A percentile compares a stretch with the other conserved stretches of the same genome.
Evolutionary conservation across 345 rosid species (phyloP).

Genomic region (Aquilaria yunnanensis): DNA sequence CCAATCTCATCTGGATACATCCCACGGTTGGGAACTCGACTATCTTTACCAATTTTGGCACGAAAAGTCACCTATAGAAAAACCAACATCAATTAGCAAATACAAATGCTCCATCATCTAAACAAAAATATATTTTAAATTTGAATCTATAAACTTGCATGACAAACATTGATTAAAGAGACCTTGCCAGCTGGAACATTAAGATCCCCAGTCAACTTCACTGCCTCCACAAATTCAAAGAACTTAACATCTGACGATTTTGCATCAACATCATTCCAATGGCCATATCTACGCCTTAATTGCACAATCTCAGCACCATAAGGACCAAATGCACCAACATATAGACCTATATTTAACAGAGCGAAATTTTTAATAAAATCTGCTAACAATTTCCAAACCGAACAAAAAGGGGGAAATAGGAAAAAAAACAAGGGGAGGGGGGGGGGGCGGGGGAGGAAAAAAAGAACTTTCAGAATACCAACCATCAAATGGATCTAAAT

Average conservation of each 20-base stretch:
- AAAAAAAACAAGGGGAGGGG: constrained; percentile 6
- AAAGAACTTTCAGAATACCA: constrained; percentile 14
- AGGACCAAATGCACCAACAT: constrained; percentile 95
- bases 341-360: constrained; percentile 53
- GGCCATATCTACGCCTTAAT: constrained; percentile 82
- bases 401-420: neutral
- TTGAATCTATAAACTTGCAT: neutral
- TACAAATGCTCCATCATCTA: neutral
- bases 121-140: constrained; percentile 5
- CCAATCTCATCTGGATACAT: constrained; percentile 82
- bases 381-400: neutral
- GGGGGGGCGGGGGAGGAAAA: constrained; percentile 1
- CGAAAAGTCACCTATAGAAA: constrained; percentile 84
- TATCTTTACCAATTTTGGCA: constrained; percentile 81
- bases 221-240: constrained; percentile 95
- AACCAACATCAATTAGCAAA: constrained; percentile 12
- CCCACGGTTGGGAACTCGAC: constrained; percentile 53
- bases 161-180: constrained; percentile 5
- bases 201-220: constrained; percentile 96
- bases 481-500: constrained; percentile 89
- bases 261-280: constrained; percentile 56
- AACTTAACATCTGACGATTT: constrained; percentile 62
- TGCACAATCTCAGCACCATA: constrained; percentile 93
- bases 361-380: constrained; percentile 4
- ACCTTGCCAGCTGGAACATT: constrained; percentile 99